Base-by-base conservation (phyloP, 306 rosid genomes). In the Rosa rugosa region DNA sequence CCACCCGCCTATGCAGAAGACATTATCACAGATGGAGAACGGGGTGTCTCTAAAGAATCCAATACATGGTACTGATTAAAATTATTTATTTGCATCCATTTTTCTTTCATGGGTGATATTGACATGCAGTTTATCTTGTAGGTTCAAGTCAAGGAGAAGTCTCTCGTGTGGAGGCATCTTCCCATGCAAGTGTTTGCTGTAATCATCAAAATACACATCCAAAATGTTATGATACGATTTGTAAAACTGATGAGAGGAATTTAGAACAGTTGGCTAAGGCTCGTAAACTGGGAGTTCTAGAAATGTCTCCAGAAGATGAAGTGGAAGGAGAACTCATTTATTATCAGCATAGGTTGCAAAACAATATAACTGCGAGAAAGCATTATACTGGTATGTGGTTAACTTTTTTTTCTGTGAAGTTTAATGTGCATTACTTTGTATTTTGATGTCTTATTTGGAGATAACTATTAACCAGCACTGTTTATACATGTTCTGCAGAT, bases 311-410 rank as follows among this genome's bases (percentile, higher is more conserved):
- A 0, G 86, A 86, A 79, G 98, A 93, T 85, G 99, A 96, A 84
- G 78, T 96, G 84, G 99, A 96, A 80, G 94, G 96, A 75, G 97
- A 96, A 65, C 85, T 96, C 76, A 56, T 96, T 76, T 90, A 90
- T 89, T 88, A 84, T 77, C 99, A 96, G 83, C 77, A 85, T 72
- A 91, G 85, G 81, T 83, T 96, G 75, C 89, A 93, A 69, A 86
- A 80, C 77, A 88, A 87, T 85, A 86, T 91, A 67, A 87, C 74
- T 79, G 80, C 89, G 63, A 91, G 88, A 78, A 88, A 90, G 87
- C 84, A 65, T 78, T 82, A 82, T 73, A 83, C 88, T 79, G 98
- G 99, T 91, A 78, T 76, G 85, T 80, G 50, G 34, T 66, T 57
- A 77, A 16, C 60, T 36, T 68, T 23, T 2, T 31, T 31, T 31